Conservation (phyloP, 2,329 filamentous ascomycete genomes). For the Fusarium sp. region DNA sequence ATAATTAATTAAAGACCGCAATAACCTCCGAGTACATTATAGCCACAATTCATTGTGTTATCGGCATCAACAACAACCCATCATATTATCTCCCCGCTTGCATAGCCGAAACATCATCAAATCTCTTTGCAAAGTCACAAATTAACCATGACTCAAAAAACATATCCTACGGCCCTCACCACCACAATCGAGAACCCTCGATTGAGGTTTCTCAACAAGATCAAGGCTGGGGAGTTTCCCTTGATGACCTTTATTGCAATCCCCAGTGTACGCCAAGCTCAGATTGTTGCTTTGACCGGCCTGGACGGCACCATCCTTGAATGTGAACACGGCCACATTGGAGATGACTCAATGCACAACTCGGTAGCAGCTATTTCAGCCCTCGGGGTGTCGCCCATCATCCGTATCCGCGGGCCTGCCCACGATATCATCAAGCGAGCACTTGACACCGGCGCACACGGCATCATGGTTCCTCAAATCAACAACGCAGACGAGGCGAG, state of each 20-base stretch:
- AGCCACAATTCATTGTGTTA: neutral
- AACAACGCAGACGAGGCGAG: slow-evolving; percentile 53
- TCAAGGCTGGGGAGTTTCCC: slow-evolving; percentile 51
- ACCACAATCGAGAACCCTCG: slow-evolving; percentile 52
- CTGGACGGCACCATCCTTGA: slow-evolving; percentile 60
- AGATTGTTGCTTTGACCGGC: slow-evolving; percentile 59
- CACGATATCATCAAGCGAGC: slow-evolving; percentile 53
- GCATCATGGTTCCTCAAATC: slow-evolving; percentile 55
- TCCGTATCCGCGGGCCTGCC: slow-evolving; percentile 34
- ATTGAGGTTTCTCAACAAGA: slow-evolving; percentile 54
- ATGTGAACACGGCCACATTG: slow-evolving; percentile 41
- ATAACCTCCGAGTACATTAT: neutral
- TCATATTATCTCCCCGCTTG: neutral
- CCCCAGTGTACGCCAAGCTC: slow-evolving; percentile 56
- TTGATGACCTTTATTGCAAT: slow-evolving; percentile 61
- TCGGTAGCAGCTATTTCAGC: slow-evolving; percentile 10
- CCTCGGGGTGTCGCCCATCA: slow-evolving; percentile 5
- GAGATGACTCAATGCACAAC: slow-evolving; percentile 16
- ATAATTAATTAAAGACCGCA: neutral
- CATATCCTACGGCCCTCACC: slow-evolving; percentile 11
- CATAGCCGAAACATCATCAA: neutral
- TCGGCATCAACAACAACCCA: neutral
- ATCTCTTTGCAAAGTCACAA: neutral
- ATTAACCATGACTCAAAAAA: slow-evolving; percentile 14
- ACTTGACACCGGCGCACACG: slow-evolving; percentile 55